Conservation (phyloP, 257 asterid species). For the Jaltomata sinuosa region DNA sequence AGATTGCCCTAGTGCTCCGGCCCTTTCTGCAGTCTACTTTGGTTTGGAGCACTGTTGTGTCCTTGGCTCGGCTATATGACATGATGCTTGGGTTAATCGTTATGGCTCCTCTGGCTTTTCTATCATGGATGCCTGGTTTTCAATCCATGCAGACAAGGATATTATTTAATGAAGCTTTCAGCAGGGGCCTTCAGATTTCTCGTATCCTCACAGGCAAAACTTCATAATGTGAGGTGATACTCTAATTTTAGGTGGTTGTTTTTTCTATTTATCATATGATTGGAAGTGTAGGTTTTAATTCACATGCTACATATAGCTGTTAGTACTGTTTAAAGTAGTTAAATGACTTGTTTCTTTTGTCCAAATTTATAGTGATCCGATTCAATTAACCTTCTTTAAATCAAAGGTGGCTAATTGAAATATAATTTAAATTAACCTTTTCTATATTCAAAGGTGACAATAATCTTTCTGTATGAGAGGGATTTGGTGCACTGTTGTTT, state of each 20-base stretch:
- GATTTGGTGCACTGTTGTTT: background rate
- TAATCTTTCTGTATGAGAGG: background rate
- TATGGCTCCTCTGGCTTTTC: slow-evolving; percentile 74
- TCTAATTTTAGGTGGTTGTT: background rate
- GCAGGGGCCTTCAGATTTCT: slow-evolving; percentile 94
- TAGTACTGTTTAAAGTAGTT: background rate
- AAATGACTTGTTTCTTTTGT: background rate
- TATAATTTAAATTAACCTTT: background rate
- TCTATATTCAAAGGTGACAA: background rate
- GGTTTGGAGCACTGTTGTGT: slow-evolving; percentile 85
- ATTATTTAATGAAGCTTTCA: slow-evolving; percentile 79
- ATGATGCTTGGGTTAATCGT: slow-evolving; percentile 77
- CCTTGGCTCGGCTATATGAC: slow-evolving; percentile 85
- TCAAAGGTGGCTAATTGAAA: background rate
- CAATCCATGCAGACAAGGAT: slow-evolving; percentile 90
- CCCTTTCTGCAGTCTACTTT: slow-evolving; percentile 73
- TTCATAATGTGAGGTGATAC: slow-evolving; percentile 34
- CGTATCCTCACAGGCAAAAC: slow-evolving; percentile 80
- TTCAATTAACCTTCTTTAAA: background rate
- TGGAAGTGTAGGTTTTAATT: background rate
- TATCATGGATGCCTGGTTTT: slow-evolving; percentile 97
- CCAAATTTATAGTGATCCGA: background rate
- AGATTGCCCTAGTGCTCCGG: slow-evolving; percentile 78
- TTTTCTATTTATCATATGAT: background rate
- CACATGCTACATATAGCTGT: background rate